These are phyloP conservation scores for Beauveria brongniartii DNA, from an alignment of 2,329 filamentous ascomycete species.

Conservation along the genomic window DNA sequence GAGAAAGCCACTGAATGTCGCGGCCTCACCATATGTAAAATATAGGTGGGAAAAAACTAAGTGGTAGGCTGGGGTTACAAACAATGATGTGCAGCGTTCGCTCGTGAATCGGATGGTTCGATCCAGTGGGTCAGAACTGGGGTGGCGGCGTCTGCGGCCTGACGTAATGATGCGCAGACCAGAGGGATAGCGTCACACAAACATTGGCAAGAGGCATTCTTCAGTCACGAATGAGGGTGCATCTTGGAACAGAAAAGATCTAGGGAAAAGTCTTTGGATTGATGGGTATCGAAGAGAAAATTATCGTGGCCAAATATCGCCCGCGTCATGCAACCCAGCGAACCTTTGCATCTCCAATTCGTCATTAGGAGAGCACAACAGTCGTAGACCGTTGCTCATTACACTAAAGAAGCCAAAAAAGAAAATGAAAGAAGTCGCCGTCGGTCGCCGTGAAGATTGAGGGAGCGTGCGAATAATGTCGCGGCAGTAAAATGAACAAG, in stretches of 20 bases:
- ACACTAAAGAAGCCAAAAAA: background rate
- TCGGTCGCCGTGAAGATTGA: slow-evolving; percentile 10
- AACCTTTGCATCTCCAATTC: slow-evolving; percentile 3
- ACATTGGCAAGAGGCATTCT: background rate
- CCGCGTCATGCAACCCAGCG: slow-evolving; percentile 9
- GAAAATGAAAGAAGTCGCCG: slow-evolving; percentile 5
- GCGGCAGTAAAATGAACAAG: background rate
- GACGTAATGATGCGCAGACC: slow-evolving; percentile 6
- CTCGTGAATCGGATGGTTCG: too few species aligned
- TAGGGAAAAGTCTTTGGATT: slow-evolving; percentile 13
- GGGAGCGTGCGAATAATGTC: background rate
- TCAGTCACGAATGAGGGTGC: background rate
- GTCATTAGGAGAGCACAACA: background rate
- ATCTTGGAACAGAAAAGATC: background rate
- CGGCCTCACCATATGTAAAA: too few species aligned
- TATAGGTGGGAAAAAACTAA: too few species aligned
- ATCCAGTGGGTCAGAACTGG: too few species aligned
- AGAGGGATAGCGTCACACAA: background rate
- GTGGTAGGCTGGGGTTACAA: too few species aligned
- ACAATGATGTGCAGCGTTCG: too few species aligned
- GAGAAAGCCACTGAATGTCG: too few species aligned
- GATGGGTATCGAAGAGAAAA: slow-evolving; percentile 17
- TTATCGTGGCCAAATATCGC: slow-evolving; percentile 10
- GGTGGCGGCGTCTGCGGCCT: background rate
- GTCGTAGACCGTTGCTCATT: background rate